phyloP scores from a whole-genome alignment of 1,284 basidiomycete genomes.

The Puccinia hordei region DNA sequence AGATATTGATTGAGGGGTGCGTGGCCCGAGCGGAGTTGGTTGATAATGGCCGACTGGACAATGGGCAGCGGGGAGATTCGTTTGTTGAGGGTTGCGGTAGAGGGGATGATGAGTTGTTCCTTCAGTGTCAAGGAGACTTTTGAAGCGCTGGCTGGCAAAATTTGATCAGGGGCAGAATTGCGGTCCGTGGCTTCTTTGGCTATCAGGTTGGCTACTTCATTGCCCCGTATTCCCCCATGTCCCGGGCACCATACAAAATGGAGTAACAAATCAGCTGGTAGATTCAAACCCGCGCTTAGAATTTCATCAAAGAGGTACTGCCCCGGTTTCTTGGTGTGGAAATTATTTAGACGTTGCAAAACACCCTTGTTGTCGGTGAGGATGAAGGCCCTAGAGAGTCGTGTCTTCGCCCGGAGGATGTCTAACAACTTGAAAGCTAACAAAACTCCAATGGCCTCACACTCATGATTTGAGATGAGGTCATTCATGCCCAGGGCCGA shows the following conservation, averaged over 20 bases:
- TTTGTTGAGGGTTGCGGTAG: background rate
- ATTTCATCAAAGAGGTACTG: background rate
- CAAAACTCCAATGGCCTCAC: background rate
- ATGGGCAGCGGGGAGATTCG: background rate
- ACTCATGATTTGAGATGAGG: no score
- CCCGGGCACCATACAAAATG: slow-evolving; percentile 19
- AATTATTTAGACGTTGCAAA: background rate
- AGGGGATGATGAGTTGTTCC: no score
- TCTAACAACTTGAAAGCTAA: background rate
- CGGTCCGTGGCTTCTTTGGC: background rate
- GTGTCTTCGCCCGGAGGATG: no score
- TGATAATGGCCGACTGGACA: background rate
- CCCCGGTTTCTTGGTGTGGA: background rate
- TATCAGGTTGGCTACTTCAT: background rate
- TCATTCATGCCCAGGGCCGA: background rate
- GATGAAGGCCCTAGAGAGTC: background rate
- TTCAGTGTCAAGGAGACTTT: background rate
- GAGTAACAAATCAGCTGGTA: background rate
- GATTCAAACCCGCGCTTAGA: background rate
- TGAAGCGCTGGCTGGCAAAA: background rate
- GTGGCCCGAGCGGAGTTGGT: background rate
- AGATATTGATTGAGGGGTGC: background rate
- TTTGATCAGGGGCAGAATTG: background rate
- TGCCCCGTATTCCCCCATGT: background rate
- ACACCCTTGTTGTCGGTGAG: background rate